Evolutionary conservation across 2,329 filamentous ascomycete species (phyloP).

Genomic region (Neoscytalidium dimidiatum): DNA sequence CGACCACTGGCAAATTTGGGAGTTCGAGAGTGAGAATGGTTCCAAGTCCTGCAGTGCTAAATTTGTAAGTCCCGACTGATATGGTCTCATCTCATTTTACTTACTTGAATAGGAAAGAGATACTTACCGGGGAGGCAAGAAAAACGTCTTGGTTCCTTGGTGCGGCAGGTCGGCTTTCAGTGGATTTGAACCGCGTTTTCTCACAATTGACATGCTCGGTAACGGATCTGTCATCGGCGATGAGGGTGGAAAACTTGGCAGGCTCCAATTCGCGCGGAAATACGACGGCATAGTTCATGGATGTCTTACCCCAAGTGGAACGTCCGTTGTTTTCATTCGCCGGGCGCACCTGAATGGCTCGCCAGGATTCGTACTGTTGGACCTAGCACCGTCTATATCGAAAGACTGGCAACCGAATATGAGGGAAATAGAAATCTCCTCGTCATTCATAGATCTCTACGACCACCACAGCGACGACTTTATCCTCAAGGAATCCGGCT

Average conservation of each 20-base stretch:
- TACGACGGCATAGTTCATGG: neutral
- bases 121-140: neutral
- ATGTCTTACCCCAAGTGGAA: neutral
- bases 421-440: neutral
- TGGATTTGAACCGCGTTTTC: neutral
- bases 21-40: neutral
- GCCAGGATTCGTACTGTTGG: neutral
- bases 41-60: neutral
- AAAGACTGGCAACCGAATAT: neutral
- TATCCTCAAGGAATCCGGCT: neutral
- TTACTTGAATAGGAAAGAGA: neutral
- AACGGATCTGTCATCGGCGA: neutral
- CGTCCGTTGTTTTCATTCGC: neutral
- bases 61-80: neutral
- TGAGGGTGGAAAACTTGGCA: neutral
- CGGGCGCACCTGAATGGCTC: neutral
- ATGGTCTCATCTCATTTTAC: neutral
- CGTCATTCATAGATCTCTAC: neutral
- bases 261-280: neutral
- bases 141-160: neutral
- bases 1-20: neutral
- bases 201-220: neutral
- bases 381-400: neutral
- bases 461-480: neutral
- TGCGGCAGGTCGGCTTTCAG: neutral